A percentile compares a stretch with the other conserved stretches of the same genome.
phyloP scores from a whole-genome alignment of 2,329 filamentous ascomycete genomes.

The Aspergillus costaricaensis region DNA sequence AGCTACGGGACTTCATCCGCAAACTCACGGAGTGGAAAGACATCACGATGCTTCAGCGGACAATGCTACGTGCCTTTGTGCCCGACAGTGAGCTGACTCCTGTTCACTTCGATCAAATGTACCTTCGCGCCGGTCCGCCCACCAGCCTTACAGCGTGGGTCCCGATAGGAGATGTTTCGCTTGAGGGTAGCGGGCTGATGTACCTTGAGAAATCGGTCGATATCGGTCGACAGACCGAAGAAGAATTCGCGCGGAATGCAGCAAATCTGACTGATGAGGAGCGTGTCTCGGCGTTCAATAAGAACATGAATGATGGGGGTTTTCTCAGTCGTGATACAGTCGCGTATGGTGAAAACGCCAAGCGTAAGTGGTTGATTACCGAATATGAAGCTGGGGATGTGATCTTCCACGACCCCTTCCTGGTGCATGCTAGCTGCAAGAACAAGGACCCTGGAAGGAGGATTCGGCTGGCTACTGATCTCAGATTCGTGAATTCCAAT shows the following conservation, averaged over 20 bases:
- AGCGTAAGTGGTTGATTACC: conserved; percentile 32
- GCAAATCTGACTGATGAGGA: conserved; percentile 2
- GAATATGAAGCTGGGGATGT: conserved; percentile 37
- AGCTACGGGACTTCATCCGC: not conserved
- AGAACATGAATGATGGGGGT: conserved; percentile 25
- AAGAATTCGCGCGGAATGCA: not conserved
- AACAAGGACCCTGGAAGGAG: conserved; percentile 40
- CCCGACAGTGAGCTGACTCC: conserved; percentile 33
- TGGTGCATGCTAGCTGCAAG: conserved; percentile 40
- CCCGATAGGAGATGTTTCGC: conserved; percentile 37
- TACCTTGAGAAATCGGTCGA: conserved; percentile 29
- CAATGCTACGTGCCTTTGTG: conserved; percentile 37
- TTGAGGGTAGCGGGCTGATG: conserved; percentile 41
- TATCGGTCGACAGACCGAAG: conserved; percentile 4
- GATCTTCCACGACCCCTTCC: conserved; percentile 44
- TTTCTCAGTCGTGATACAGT: conserved; percentile 20
- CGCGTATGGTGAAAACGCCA: conserved; percentile 25
- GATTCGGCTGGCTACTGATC: conserved; percentile 41
- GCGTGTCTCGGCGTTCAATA: conserved; percentile 23
- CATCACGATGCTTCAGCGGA: conserved; percentile 30
- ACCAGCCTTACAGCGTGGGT: conserved; percentile 27
- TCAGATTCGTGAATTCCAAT: conserved; percentile 42
- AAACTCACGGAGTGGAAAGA: conserved; percentile 33
- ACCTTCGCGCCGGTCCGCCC: conserved; percentile 36
- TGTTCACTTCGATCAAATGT: conserved; percentile 44